Conservation (phyloP, 345 rosid species). For the Diplotaxis tenuifolia region DNA sequence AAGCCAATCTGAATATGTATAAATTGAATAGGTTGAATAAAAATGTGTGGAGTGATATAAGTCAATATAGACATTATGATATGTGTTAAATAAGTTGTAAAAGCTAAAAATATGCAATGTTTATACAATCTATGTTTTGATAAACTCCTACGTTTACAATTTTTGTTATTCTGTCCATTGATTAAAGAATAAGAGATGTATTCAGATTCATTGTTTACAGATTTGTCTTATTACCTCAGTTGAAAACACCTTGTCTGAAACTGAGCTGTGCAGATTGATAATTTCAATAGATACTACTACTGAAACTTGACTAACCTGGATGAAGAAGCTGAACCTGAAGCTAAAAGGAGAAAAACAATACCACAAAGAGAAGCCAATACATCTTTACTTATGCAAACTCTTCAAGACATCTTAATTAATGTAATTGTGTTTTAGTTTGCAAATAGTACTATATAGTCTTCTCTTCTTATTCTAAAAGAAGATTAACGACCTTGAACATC, state of each 20-base stretch:
- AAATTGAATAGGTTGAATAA: not conserved
- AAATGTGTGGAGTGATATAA: not conserved
- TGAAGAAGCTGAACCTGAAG: conserved; percentile 12
- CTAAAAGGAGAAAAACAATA: not conserved
- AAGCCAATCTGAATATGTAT: not conserved
- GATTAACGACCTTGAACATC: conserved; percentile 39
- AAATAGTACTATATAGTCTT: not conserved
- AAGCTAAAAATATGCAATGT: not conserved
- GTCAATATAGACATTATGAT: not conserved
- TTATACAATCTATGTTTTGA: not conserved
- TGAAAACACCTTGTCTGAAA: not conserved
- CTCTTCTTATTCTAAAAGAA: not conserved
- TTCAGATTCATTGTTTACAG: not conserved
- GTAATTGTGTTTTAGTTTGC: not conserved
- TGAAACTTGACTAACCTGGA: conserved; percentile 14
- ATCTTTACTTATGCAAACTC: no score
- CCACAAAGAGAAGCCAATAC: not conserved
- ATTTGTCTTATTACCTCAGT: not conserved
- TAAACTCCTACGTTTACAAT: not conserved
- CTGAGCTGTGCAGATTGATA: not conserved
- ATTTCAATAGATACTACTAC: not conserved
- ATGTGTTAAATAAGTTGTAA: not conserved
- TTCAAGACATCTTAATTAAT: not conserved
- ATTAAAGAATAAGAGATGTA: conserved; percentile 1
- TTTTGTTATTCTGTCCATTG: not conserved